phyloP scores from a whole-genome alignment of 164 flowering plant genomes.

The Liriodendron chinense region DNA sequence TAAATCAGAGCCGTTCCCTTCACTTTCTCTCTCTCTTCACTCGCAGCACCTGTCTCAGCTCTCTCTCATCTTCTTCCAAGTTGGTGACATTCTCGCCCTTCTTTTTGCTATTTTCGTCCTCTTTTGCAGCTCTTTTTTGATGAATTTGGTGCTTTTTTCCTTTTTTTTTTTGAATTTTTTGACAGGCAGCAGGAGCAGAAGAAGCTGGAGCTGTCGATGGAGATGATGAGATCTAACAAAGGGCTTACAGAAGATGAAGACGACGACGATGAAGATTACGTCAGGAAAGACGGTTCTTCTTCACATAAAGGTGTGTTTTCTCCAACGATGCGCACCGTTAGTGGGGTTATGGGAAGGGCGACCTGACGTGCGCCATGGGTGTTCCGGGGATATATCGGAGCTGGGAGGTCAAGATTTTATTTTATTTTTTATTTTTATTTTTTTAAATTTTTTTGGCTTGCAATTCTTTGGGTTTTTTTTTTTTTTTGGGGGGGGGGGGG shows the following conservation, averaged over 20 bases:
- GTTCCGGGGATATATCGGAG: background rate
- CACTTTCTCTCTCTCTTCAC: slow-evolving; percentile 43
- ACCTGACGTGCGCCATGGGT: background rate
- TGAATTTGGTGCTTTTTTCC: background rate
- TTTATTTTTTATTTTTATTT: too few species aligned
- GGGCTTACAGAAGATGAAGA: slow-evolving; percentile 52
- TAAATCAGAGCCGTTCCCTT: slow-evolving; percentile 12
- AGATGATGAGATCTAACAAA: slow-evolving; percentile 61
- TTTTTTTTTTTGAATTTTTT: background rate
- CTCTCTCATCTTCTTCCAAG: slow-evolving; percentile 51
- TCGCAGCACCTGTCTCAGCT: slow-evolving; percentile 27
- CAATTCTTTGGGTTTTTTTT: too few species aligned
- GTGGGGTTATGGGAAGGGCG: background rate
- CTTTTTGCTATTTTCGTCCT: background rate
- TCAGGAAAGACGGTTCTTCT: slow-evolving; percentile 52
- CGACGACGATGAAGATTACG: slow-evolving; percentile 62
- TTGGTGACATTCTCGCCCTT: slow-evolving; percentile 31
- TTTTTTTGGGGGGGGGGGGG: too few species aligned
- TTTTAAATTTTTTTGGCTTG: too few species aligned
- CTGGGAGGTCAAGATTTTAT: background rate
- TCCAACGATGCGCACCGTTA: too few species aligned
- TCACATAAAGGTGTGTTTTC: slow-evolving; percentile 44
- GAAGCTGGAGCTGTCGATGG: slow-evolving; percentile 38
- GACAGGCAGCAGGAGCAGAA: slow-evolving; percentile 4
- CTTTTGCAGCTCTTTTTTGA: background rate